phyloP scores from a whole-genome alignment of 1,139 yeast genomes.

The Sugiyamaella grinbergsii region DNA sequence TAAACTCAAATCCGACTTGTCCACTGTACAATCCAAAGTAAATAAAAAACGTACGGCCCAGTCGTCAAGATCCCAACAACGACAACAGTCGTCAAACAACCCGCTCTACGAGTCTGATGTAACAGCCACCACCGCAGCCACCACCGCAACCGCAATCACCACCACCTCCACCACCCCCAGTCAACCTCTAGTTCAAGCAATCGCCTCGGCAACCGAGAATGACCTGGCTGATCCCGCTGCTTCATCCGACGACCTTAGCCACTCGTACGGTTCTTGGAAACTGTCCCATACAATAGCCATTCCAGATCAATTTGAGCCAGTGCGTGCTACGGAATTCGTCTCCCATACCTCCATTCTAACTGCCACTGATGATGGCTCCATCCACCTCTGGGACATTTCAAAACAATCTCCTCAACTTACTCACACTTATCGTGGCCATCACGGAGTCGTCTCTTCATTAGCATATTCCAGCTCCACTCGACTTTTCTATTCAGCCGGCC shows the following conservation, averaged over 20 bases:
- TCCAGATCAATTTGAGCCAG: conserved; percentile 25
- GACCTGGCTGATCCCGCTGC: not conserved
- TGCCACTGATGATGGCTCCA: conserved; percentile 33
- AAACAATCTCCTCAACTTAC: conserved; percentile 19
- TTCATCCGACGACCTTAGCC: not conserved
- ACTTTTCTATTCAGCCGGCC: conserved; percentile 33
- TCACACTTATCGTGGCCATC: conserved; percentile 30
- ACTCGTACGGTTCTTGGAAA: conserved; percentile 11
- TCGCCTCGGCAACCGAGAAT: not conserved
- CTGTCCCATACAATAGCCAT: conserved; percentile 12
- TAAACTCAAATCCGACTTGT: conserved; percentile 18
- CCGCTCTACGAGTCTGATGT: too few relatives aligned
- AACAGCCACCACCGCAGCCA: not conserved
- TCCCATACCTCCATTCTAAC: conserved; percentile 26
- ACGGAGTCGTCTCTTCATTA: conserved; percentile 30
- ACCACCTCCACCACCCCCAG: not conserved
- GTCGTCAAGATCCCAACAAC: conserved; percentile 1
- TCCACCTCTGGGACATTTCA: conserved; percentile 30
- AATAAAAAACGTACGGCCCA: conserved; percentile 10
- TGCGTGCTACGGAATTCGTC: conserved; percentile 25
- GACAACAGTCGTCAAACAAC: not conserved
- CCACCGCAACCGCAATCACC: conserved; percentile 1
- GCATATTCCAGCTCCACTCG: conserved; percentile 29
- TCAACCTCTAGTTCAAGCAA: conserved; percentile 1
- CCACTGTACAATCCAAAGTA: conserved; percentile 3